Percentiles rank a stretch among this genome's conserved stretches.
Conservation (phyloP, 495 filamentous ascomycete species). For the Podospora pseudocomata region DNA sequence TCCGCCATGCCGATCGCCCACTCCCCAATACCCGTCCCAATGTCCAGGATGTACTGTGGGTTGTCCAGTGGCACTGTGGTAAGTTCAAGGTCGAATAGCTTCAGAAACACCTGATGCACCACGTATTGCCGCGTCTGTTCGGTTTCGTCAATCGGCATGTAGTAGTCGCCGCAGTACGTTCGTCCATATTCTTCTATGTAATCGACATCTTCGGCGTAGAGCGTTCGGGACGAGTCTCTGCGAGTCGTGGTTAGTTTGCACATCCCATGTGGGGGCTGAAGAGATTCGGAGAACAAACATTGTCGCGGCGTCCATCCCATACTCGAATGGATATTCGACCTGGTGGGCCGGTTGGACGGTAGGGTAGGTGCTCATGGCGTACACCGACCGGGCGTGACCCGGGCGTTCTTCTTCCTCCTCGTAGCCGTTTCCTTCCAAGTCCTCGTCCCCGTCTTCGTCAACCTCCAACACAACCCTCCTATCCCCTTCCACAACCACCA, state of each 20-base stretch:
- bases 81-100: constrained; percentile 56
- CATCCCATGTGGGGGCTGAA: not conserved
- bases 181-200: constrained; percentile 61
- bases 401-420: not conserved
- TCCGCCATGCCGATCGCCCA: constrained; percentile 74
- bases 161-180: constrained; percentile 65
- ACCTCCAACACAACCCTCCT: not conserved
- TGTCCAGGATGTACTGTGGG: constrained; percentile 58
- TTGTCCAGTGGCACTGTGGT: constrained; percentile 56
- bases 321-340: not conserved
- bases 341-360: not conserved
- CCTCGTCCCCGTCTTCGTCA: not conserved
- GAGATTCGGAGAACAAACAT: not conserved
- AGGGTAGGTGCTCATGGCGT: constrained; percentile 5
- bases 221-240: constrained; percentile 55
- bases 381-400: not conserved
- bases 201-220: constrained; percentile 54
- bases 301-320: constrained; percentile 1
- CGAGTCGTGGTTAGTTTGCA: not conserved
- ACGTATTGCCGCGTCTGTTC: constrained; percentile 71
- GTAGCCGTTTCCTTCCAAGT: not conserved
- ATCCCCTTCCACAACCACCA: not conserved
- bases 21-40: constrained; percentile 67
- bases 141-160: constrained; percentile 71
- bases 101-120: constrained; percentile 61